Evolutionary conservation across 192 early-diverging fungal genomes (phyloP).

Genomic region (Phlyctochytrium planicorne): DNA sequence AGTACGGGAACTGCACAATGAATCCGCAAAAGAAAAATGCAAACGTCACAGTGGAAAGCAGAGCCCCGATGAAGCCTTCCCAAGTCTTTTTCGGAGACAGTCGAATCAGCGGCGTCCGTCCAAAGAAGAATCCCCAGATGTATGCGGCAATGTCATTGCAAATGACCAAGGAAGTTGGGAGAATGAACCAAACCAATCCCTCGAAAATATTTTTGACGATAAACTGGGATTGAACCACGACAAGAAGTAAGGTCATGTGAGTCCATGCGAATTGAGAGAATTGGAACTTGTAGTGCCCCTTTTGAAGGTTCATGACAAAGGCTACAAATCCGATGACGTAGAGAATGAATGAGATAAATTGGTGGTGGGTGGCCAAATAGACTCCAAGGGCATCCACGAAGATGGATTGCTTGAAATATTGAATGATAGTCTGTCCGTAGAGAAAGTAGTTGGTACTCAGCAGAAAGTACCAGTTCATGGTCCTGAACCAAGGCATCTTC

Average conservation of each 20-base stretch:
- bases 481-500: slow-evolving; percentile 83
- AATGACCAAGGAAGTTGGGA: slow-evolving; percentile 86
- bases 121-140: slow-evolving; percentile 94
- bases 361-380: slow-evolving; percentile 87
- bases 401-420: slow-evolving; percentile 80
- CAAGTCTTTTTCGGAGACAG: slow-evolving; percentile 98
- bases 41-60: slow-evolving; percentile 82
- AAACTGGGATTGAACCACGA: slow-evolving; percentile 92
- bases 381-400: slow-evolving; percentile 82
- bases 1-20: slow-evolving; percentile 60
- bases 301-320: slow-evolving; percentile 91
- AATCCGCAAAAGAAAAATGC: slow-evolving; percentile 64
- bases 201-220: slow-evolving; percentile 98
- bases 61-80: slow-evolving; percentile 93
- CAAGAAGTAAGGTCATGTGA: slow-evolving; percentile 91
- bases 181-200: slow-evolving; percentile 95
- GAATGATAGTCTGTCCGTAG: slow-evolving; percentile 87
- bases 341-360: slow-evolving; percentile 88
- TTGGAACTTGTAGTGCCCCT: slow-evolving; percentile 93
- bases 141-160: slow-evolving; percentile 97
- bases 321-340: slow-evolving; percentile 89
- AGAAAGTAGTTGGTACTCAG: slow-evolving; percentile 88
- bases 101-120: slow-evolving; percentile 84
- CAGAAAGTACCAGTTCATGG: slow-evolving; percentile 94
- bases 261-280: slow-evolving; percentile 97